These are phyloP conservation scores for Diplodia scrobiculata DNA, from an alignment of 2,329 filamentous ascomycete species.

Conservation along the genomic window DNA sequence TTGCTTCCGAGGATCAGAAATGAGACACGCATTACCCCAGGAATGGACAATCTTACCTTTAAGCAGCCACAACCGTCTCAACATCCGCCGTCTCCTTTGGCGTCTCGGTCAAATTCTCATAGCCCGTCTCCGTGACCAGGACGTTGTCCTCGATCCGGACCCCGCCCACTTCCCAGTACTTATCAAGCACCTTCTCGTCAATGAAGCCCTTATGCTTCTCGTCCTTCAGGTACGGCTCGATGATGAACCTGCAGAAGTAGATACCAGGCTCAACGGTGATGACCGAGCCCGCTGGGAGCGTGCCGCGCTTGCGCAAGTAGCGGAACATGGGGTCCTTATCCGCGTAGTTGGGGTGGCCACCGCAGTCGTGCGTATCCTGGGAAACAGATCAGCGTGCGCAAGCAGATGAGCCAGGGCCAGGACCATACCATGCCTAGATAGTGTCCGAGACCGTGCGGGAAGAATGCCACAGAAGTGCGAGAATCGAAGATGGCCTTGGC, in stretches of 20 bases:
- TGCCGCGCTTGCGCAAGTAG: constrained; percentile 78
- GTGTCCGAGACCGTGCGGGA: constrained; percentile 56
- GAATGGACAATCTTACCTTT: constrained; percentile 22
- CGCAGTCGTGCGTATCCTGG: constrained; percentile 53
- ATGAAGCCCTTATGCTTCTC: constrained; percentile 65
- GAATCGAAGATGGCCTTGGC: constrained; percentile 52
- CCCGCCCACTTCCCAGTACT: constrained; percentile 78
- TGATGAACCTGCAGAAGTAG: constrained; percentile 74
- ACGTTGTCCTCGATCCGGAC: constrained; percentile 93
- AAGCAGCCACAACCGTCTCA: constrained; percentile 16
- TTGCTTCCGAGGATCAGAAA: neutral
- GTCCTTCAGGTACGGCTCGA: constrained; percentile 68
- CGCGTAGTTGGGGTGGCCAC: constrained; percentile 53
- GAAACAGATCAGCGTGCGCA: constrained; percentile 1
- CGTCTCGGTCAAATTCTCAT: constrained; percentile 79
- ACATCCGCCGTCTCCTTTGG: constrained; percentile 69
- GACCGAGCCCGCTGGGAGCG: constrained; percentile 74
- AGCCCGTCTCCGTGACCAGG: constrained; percentile 73
- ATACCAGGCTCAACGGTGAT: constrained; percentile 93
- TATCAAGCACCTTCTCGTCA: constrained; percentile 64
- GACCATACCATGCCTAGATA: constrained; percentile 51
- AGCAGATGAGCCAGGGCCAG: neutral
- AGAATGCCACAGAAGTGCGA: constrained; percentile 53
- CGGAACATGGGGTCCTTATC: constrained; percentile 84
- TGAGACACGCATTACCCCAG: neutral